Evolutionary conservation across 202 grass and related monocot genomes (phyloP).

Genomic region (Cymbopogon flexuosus): DNA sequence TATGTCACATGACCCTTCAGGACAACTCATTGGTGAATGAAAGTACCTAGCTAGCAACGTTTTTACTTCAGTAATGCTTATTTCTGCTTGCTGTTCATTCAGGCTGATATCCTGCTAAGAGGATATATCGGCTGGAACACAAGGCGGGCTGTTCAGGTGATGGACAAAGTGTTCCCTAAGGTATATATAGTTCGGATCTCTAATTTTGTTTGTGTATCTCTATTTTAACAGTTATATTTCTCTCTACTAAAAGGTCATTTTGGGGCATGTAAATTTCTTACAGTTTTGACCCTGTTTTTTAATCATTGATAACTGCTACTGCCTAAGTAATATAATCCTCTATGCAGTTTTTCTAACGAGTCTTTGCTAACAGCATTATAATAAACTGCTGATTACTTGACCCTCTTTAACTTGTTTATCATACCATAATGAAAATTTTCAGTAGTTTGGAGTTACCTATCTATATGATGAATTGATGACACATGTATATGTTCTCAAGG

Average conservation of each 20-base stretch:
- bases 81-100: slow-evolving; percentile 12
- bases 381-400: neutral
- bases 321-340: neutral
- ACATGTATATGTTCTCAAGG: neutral
- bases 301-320: neutral
- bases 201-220: neutral
- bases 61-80: slow-evolving; percentile 3
- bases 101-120: slow-evolving; percentile 83
- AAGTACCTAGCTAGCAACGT: neutral
- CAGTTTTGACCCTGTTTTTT: neutral
- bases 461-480: neutral
- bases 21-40: neutral
- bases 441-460: neutral
- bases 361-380: no score
- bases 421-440: neutral
- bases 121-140: slow-evolving; percentile 90
- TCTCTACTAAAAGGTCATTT: neutral
- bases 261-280: neutral
- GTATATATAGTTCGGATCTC: slow-evolving; percentile 32
- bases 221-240: neutral
- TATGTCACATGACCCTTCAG: neutral
- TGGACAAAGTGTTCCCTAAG: slow-evolving; percentile 81
- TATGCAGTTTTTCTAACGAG: neutral
- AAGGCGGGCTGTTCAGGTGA: slow-evolving; percentile 65
- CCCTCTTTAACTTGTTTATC: neutral